Conservation (phyloP, 805 yeast species). For the Nakazawaea wickerhamii region DNA sequence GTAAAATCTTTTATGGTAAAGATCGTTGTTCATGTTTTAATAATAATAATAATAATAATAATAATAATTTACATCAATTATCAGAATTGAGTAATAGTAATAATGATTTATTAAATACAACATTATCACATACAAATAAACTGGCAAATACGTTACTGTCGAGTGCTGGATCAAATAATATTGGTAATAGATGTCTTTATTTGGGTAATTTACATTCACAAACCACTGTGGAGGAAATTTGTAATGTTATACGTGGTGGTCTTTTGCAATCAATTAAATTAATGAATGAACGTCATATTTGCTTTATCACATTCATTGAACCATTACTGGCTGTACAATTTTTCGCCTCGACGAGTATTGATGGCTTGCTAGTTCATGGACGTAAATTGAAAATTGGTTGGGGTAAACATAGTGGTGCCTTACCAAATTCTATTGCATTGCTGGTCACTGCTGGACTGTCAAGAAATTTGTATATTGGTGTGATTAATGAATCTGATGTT, state of each 20-base stretch:
- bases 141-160: constrained; percentile 5
- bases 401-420: constrained; percentile 96
- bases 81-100: constrained; percentile 10
- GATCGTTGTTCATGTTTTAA: constrained; percentile 22
- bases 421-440: constrained; percentile 76
- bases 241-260: constrained; percentile 96
- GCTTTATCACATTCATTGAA: constrained; percentile 92
- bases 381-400: constrained; percentile 90
- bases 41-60: too few species aligned
- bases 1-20: constrained; percentile 25
- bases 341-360: constrained; percentile 87
- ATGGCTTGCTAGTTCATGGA: constrained; percentile 81
- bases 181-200: constrained; percentile 75
- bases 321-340: constrained; percentile 98
- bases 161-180: constrained; percentile 12
- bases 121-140: constrained; percentile 3
- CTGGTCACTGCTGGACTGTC: constrained; percentile 94
- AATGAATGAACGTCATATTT: constrained; percentile 80
- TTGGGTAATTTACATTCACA: constrained; percentile 87
- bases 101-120: constrained; percentile 13
- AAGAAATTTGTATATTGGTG: constrained; percentile 86
- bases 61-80: constrained; percentile 12
- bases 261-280: constrained; percentile 77
- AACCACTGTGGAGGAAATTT: constrained; percentile 84
- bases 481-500: constrained; percentile 31